A percentile compares a stretch with the other conserved stretches of the same genome.
Evolutionary conservation across 306 rosid genomes (phyloP).

Genomic region (Acacia melanoxylon): DNA sequence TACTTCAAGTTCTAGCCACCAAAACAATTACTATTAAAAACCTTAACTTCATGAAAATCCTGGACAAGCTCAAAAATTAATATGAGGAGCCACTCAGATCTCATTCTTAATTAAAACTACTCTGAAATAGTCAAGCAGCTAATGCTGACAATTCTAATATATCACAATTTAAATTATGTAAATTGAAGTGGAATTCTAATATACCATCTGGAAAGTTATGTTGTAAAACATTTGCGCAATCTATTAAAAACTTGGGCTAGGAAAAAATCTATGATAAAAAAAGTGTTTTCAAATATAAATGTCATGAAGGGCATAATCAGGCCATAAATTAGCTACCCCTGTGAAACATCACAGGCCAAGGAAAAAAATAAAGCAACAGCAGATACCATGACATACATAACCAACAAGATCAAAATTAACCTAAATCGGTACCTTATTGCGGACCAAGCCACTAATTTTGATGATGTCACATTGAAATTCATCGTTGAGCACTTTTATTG

Average conservation of each 20-base stretch:
- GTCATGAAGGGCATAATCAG: background rate
- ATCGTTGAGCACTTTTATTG: constrained; percentile 78
- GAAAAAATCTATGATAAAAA: background rate
- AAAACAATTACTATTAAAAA: background rate
- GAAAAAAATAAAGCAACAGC: background rate
- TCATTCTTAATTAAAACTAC: background rate
- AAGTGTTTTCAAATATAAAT: background rate
- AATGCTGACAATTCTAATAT: background rate
- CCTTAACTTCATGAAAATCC: background rate
- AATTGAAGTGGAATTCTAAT: background rate
- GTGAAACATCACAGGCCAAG: background rate
- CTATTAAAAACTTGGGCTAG: background rate
- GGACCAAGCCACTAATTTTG: constrained; percentile 75
- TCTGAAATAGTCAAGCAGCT: background rate
- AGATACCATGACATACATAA: background rate
- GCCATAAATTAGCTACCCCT: background rate
- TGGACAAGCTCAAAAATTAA: background rate
- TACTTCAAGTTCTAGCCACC: constrained; percentile 10
- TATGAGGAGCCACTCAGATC: constrained; percentile 2
- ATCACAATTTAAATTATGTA: background rate
- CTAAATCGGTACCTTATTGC: constrained; percentile 58
- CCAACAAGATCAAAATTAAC: background rate
- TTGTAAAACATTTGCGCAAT: background rate
- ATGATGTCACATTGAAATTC: constrained; percentile 87
- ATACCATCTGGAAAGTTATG: background rate